A percentile compares a stretch with the other conserved stretches of the same genome.
Conservation (phyloP, 192 early-diverging fungal species). For the Coemansia sp. region DNA sequence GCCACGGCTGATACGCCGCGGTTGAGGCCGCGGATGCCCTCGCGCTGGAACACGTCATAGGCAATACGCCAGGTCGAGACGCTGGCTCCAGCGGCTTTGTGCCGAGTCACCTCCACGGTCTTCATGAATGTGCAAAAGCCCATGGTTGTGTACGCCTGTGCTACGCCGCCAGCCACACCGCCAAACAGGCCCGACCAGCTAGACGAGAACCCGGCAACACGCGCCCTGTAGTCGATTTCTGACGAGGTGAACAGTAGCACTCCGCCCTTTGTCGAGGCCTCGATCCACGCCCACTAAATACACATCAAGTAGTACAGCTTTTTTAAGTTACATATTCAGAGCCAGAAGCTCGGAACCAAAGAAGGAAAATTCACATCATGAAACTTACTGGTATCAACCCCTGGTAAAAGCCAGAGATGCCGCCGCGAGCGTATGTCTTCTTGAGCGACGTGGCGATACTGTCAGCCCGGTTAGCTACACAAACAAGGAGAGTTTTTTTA, state of each 20-base stretch:
- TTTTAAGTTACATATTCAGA: background rate
- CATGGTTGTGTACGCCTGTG: constrained; percentile 98
- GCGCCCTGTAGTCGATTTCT: constrained; percentile 70
- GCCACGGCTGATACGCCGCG: constrained; percentile 99
- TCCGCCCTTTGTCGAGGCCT: constrained; percentile 78
- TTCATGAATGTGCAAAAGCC: constrained; percentile 99
- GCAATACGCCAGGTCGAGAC: constrained; percentile 85
- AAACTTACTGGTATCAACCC: constrained; percentile 77
- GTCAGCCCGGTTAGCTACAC: constrained; percentile 81
- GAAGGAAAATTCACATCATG: background rate
- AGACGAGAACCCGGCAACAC: constrained; percentile 42
- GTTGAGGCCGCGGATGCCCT: constrained; percentile 97
- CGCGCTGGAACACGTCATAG: constrained; percentile 83
- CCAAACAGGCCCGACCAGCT: constrained; percentile 83
- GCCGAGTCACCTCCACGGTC: constrained; percentile 97
- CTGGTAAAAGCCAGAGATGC: constrained; percentile 92
- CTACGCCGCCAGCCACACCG: constrained; percentile 93
- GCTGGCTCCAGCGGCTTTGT: constrained; percentile 73
- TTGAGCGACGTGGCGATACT: constrained; percentile 69
- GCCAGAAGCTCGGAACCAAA: background rate
- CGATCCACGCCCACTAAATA: constrained; percentile 73
- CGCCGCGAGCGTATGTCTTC: constrained; percentile 83
- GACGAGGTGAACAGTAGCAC: constrained; percentile 75
- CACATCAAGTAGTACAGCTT: background rate
- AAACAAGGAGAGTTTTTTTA: background rate